These are phyloP conservation scores for Trypanosoma cruzi DNA, from an alignment of 208 protist species.

Conservation along the genomic window DNA sequence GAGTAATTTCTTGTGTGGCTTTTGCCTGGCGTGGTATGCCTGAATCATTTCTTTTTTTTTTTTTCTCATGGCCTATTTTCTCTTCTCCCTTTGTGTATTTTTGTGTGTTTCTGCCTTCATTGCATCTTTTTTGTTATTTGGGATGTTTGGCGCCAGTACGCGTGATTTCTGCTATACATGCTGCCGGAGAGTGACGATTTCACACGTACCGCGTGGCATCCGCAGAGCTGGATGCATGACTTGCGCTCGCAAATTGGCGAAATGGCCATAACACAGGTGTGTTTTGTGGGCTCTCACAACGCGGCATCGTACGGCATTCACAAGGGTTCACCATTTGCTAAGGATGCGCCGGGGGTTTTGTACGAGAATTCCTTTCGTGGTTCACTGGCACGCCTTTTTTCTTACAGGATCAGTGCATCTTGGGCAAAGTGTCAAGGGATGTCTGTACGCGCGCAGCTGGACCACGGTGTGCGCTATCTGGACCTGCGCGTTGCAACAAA, in stretches of 20 bases:
- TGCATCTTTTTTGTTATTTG: too few relatives aligned
- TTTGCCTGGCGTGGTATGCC: too few relatives aligned
- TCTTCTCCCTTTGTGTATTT: too few relatives aligned
- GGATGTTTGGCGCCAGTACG: neutral
- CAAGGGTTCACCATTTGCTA: slow-evolving; percentile 33
- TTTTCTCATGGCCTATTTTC: too few relatives aligned
- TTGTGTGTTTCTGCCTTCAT: too few relatives aligned
- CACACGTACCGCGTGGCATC: slow-evolving; percentile 16
- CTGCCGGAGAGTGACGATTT: slow-evolving; percentile 14
- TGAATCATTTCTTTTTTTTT: slow-evolving; percentile 29
- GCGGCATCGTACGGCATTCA: too few relatives aligned
- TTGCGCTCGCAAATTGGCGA: slow-evolving; percentile 31
- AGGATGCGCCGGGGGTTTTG: slow-evolving; percentile 38
- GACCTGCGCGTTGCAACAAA: too few relatives aligned
- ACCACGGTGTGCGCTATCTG: too few relatives aligned
- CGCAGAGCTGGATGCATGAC: slow-evolving; percentile 53
- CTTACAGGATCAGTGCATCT: slow-evolving; percentile 12
- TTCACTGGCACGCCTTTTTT: slow-evolving; percentile 31
- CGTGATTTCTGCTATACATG: neutral
- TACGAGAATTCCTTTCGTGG: slow-evolving; percentile 6
- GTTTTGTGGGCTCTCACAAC: too few relatives aligned
- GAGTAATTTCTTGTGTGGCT: too few relatives aligned
- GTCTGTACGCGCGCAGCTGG: slow-evolving; percentile 44
- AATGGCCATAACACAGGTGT: too few relatives aligned
- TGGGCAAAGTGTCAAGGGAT: slow-evolving; percentile 57